Conservation (phyloP, 805 yeast species). For the Lipomyces oligophaga region DNA sequence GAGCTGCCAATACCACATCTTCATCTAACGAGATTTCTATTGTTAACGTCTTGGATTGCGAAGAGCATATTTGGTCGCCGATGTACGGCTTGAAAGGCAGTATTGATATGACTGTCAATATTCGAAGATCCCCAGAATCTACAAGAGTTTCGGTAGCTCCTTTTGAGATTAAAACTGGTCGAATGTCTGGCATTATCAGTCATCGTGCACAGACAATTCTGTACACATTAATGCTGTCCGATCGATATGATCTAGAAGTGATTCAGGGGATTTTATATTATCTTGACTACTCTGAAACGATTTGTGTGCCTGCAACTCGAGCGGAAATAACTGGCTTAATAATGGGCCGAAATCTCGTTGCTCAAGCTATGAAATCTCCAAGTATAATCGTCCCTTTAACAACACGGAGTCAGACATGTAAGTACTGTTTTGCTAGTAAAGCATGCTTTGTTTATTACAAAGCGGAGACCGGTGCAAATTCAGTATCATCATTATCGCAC, state of each 20-base stretch:
- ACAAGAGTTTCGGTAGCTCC: slow-evolving; percentile 49
- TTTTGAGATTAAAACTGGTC: slow-evolving; percentile 87
- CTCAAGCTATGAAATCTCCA: slow-evolving; percentile 51
- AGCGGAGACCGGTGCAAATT: slow-evolving; percentile 56
- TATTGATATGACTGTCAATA: slow-evolving; percentile 81
- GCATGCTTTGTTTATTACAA: slow-evolving; percentile 43
- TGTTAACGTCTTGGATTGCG: slow-evolving; percentile 70
- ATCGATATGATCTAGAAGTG: slow-evolving; percentile 60
- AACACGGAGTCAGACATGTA: slow-evolving; percentile 22
- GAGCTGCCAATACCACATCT: slow-evolving; percentile 10
- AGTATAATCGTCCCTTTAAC: slow-evolving; percentile 10
- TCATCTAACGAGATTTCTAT: slow-evolving; percentile 44
- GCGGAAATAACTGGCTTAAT: slow-evolving; percentile 65
- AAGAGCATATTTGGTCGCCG: slow-evolving; percentile 91
- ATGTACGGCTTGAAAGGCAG: slow-evolving; percentile 83
- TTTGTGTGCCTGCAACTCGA: slow-evolving; percentile 50
- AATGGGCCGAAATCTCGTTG: slow-evolving; percentile 66
- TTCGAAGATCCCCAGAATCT: slow-evolving; percentile 40
- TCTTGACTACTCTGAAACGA: slow-evolving; percentile 56
- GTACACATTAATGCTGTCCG: slow-evolving; percentile 73
- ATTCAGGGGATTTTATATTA: slow-evolving; percentile 67
- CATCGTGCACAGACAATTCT: slow-evolving; percentile 86
- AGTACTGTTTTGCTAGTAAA: slow-evolving; percentile 30
- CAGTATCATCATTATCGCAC: neutral
- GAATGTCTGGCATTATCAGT: slow-evolving; percentile 47